A percentile compares a stretch with the other conserved stretches of the same genome.
Evolutionary conservation across 305 asterid genomes (phyloP).

Genomic region (Fraxinus greggii): DNA sequence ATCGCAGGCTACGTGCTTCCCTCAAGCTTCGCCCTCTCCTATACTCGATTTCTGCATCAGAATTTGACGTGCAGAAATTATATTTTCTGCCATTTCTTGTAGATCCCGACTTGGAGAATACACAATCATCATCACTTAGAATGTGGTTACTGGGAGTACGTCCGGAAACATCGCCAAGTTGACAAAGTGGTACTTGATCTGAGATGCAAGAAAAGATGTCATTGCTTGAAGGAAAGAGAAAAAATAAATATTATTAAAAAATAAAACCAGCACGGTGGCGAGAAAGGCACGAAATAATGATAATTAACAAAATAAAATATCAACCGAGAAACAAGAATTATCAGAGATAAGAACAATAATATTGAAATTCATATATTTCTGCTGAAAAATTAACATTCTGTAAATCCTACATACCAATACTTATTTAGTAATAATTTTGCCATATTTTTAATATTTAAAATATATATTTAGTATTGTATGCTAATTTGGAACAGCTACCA

Average conservation of each 20-base stretch:
- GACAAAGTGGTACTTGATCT: conserved; percentile 39
- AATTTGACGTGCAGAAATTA: conserved; percentile 52
- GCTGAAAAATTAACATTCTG: not conserved
- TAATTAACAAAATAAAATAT: not conserved
- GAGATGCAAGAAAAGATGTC: conserved; percentile 19
- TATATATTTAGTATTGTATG: not conserved
- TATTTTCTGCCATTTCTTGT: conserved; percentile 50
- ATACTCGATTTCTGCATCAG: conserved; percentile 76
- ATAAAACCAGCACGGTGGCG: not conserved
- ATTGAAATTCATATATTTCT: not conserved
- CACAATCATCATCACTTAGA: conserved; percentile 56
- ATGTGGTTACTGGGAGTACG: conserved; percentile 31
- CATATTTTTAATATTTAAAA: not conserved
- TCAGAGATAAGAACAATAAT: not conserved
- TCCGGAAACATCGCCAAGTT: conserved; percentile 29
- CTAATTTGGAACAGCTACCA: not conserved
- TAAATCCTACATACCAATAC: not conserved
- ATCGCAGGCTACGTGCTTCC: conserved; percentile 47
- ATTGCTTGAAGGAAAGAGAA: not conserved
- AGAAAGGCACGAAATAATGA: not conserved
- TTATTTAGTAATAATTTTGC: not conserved
- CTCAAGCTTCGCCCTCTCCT: conserved; percentile 78
- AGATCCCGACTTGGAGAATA: conserved; percentile 41
- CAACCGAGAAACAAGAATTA: not conserved
- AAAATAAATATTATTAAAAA: no score